Base-by-base conservation (phyloP, 208 protist genomes). In the Tritrichomonas musculus region DNA sequence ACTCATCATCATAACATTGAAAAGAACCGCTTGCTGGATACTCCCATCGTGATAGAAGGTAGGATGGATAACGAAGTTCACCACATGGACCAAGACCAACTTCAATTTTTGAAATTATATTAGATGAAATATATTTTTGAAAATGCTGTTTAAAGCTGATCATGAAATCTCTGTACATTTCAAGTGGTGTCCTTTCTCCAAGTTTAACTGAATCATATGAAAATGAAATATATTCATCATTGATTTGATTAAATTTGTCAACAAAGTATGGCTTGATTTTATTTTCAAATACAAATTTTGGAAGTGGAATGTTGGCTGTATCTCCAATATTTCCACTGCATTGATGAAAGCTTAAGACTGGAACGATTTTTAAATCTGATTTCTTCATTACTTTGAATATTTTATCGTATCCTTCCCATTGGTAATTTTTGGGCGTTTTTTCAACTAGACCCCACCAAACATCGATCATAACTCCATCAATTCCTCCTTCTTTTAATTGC, bases 251-350 rank as follows among this genome's bases (percentile, higher is more conserved):
- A n/a, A n/a, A n/a, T n/a, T n/a, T n/a, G n/a, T n/a, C n/a, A n/a
- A n/a, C n/a, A n/a, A n/a, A n/a, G n/a, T n/a, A n/a, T n/a, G n/a
- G n/a, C n/a, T n/a, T n/a, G n/a, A n/a, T n/a, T n/a, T n/a, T n/a
- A n/a, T n/a, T 75, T 27, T 75, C 4, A 82, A n/a, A 47, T n/a
- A 82, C 41, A 36, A 82, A 82, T 53, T 82, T 41, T 82, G 73
- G 73, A n/a, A 82, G 8, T 8, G 5, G 41, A 30, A 82, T 82
- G 3, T 25, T 27, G 41, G 39, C 47, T 25, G n/a, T 20, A 44
- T 82, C 73, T n/a, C 73, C 73, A 53, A 82, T 41, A 53, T 82
- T 82, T 20, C 73, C 73, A 30, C 73, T 41, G 41, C 73, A 82
- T 20, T 50, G 73, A 44, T 82, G n/a, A n/a, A n/a, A n/a, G n/a